phyloP scores from a whole-genome alignment of 805 yeast species.

The Ogataea kodamae region DNA sequence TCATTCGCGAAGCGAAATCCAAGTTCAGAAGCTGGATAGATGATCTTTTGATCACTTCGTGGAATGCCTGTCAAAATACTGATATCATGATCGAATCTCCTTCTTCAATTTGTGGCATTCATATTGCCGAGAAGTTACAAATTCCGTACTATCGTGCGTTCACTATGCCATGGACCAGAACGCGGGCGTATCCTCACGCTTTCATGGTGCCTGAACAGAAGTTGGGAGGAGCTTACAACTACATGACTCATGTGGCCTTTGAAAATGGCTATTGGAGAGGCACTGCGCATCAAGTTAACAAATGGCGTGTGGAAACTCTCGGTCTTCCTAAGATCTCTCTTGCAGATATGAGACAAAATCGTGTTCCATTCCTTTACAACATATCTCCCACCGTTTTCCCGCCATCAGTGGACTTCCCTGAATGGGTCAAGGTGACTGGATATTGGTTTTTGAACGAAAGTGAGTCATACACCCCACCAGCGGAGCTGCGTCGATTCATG shows the following conservation, averaged over 20 bases:
- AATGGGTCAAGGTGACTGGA: constrained; percentile 94
- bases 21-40: constrained; percentile 82
- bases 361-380: constrained; percentile 85
- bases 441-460: constrained; percentile 82
- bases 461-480: constrained; percentile 55
- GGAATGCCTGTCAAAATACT: constrained; percentile 82
- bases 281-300: constrained; percentile 78
- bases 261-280: constrained; percentile 95
- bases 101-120: constrained; percentile 92
- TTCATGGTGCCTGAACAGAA: constrained; percentile 92
- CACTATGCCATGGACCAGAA: constrained; percentile 98
- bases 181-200: constrained; percentile 95
- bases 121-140: constrained; percentile 86
- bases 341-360: constrained; percentile 66
- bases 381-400: constrained; percentile 87
- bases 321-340: constrained; percentile 66
- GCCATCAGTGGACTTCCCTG: constrained; percentile 89
- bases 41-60: constrained; percentile 66
- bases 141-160: constrained; percentile 93
- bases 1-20: constrained; percentile 75
- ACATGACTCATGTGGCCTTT: constrained; percentile 87
- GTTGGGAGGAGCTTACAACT: constrained; percentile 89
- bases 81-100: constrained; percentile 94
- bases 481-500: constrained; percentile 56
- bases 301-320: constrained; percentile 74